Base-by-base conservation (phyloP, 2,329 filamentous ascomycete genomes). In the Lasiodiplodia gonubiensis region DNA sequence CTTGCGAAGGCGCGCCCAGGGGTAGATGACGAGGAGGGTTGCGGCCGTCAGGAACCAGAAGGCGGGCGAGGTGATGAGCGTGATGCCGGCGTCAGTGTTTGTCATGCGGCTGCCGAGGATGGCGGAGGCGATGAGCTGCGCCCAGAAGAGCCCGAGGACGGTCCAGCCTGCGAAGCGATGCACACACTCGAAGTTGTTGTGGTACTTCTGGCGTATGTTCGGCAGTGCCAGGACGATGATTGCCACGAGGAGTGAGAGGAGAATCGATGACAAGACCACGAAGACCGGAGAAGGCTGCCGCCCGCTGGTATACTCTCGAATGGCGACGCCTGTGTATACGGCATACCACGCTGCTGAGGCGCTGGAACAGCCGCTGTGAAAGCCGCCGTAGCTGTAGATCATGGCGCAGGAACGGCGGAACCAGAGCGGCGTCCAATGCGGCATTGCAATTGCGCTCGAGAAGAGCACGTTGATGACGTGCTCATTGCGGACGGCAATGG, bases 41-140 rank as follows among this genome's bases (percentile, higher is more conserved):
- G 89, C 88, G 52, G 87, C 74, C 30, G 86, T 71, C n/a, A 95
- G 82, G 72, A 91, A 86, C 89, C 91, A 95, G 77, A 94, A 86
- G 1, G 81, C 78, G 0, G 86, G 86, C 5, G 82, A 82, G 18
- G 74, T 69, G 69, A 85, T 60, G 10, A 89, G 74, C 57, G 79
- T 76, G 14, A 67, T 68, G 4, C 80, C 78, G 6, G 73, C 69
- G 3, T 80, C 69, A 30, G 69, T 67, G 4, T 37, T 25, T 6
- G 27, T 57, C 27, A 37, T 42, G 16, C 54, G 33, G 12, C 52
- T 60, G 2, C 63, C 52, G n/a, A 71, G 65, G n/a, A 68, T 18
- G n/a, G 59, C 59, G 6, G 48, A 42, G 23, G 51, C 39, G 35
- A 57, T 21, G 6, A 69, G 39, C 39, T 71, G 66, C 3, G 57